Evolutionary conservation across 768 basidiomycete genomes (phyloP), one percentile per base, ranked within the genome.

Genomic region (Boletus pseudopeckii): DNA sequence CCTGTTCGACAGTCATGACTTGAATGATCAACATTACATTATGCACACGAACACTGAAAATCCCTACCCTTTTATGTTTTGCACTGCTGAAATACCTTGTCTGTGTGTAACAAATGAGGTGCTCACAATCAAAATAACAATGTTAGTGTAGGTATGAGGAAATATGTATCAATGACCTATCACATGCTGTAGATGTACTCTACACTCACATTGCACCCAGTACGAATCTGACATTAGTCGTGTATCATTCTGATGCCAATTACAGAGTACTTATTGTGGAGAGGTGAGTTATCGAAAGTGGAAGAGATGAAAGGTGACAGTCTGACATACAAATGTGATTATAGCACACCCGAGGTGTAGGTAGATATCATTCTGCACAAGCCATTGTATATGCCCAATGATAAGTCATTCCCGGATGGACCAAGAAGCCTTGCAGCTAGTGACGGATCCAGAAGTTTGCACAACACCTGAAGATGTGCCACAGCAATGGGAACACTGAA

Each of bases 281-380:
- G 2, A 45, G 20, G 38, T 50, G 6, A 60, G 36, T 42, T 26
- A 40, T 33, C 32, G 22, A 34, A 22, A 54, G 22, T 9, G 28
- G 18, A 17, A 33, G 28, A 30, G 5, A 36, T 11, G 33, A 36
- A n/a, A 36, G 8, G 14, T n/a, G 38, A 76, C 85, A 52, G 57
- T 87, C 86, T n/a, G 39, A 76, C 85, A 52, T 57, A 88, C 86
- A 22, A 86, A 80, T 41, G 52, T 50, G 26, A 17, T 42, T 20
- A 70, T 51, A 33, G 59, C 61, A 20, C 53, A 40, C 37, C 53
- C 54, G 39, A 70, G 50, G 45, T 58, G 20, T 33, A 48, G 33
- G 60, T 85, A 85, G 22, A 79, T 66, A n/a, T 73, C 70, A n/a
- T 75, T 76, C 4, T 64, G 53, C 14, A 84, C 60, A 7, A 85